Base-by-base conservation (phyloP, 2,329 filamentous ascomycete genomes). In the Mycosphaerella arachidis region DNA sequence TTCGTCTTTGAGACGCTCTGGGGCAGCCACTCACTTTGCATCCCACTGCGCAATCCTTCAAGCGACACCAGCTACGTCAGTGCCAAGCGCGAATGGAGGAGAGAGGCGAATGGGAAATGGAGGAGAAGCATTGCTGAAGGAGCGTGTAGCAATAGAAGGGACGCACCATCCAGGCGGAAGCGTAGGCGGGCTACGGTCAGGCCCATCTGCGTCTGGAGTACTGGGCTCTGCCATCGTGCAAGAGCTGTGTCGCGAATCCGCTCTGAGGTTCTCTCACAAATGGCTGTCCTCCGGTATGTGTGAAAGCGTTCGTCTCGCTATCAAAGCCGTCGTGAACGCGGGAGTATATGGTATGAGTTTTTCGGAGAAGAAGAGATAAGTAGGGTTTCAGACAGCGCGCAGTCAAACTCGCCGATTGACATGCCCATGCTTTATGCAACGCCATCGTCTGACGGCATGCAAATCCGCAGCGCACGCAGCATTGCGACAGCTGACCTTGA, bases 31-130 rank as follows among this genome's bases (percentile, higher is more conserved):
- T 70, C 58, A 76, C 74, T 72, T 76, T 30, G 70, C 72, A 62
- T 76, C 74, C 69, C 72, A 76, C 63, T 76, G 74, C 54, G 74
- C 74, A 50, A 75, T 75, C 74, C 74, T 75, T 67, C 57, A 67
- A 51, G 55, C 56, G 59, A 59, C 55, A 62, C 64, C 56, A 60
- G 57, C 60, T 64, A 68, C 65, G 71, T 73, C 71, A 73, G 71
- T 70, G 69, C 68, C 67, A 70, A 71, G 66, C 58, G 62, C 65
- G 60, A 58, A 48, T 59, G 56, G 56, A 66, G 55, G 56, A 53
- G 45, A 53, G 53, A 40, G 53, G 52, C 55, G 53, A 46, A 61
- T 35, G 50, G 43, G 50, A 56, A 62, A 48, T 56, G 54, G 31
- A 59, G 63, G 51, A 52, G 56, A 43, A 50, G 51, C 20, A 53